phyloP scores from a whole-genome alignment of 2,329 filamentous ascomycete genomes.

The Arthrinium phaeospermum region DNA sequence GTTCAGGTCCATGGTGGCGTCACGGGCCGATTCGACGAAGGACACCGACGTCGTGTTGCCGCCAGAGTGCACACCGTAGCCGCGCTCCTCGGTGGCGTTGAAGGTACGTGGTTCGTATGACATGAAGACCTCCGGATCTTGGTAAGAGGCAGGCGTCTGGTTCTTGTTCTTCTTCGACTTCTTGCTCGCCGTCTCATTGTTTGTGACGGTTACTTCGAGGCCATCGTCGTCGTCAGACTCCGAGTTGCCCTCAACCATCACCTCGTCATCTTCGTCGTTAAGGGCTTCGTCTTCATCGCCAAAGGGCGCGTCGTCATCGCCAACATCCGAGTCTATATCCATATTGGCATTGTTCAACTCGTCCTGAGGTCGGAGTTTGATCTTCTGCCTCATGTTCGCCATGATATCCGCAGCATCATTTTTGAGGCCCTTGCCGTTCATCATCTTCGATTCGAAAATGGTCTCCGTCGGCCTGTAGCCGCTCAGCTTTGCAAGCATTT shows the following conservation, averaged over 20 bases:
- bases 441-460: slow-evolving; percentile 73
- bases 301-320: slow-evolving; percentile 3
- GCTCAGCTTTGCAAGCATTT: slow-evolving; percentile 88
- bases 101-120: slow-evolving; percentile 84
- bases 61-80: slow-evolving; percentile 90
- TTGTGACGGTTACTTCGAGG: slow-evolving; percentile 74
- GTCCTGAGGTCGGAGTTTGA: slow-evolving; percentile 48
- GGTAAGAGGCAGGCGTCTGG: slow-evolving; percentile 58
- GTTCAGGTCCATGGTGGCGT: slow-evolving; percentile 88
- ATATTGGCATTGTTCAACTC: slow-evolving; percentile 34
- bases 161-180: slow-evolving; percentile 48
- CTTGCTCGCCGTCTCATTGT: slow-evolving; percentile 57
- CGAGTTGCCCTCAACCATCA: slow-evolving; percentile 41
- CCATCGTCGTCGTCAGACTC: slow-evolving; percentile 66
- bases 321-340: background rate
- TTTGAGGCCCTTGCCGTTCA: slow-evolving; percentile 32
- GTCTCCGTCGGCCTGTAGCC: slow-evolving; percentile 90
- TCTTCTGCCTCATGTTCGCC: slow-evolving; percentile 61
- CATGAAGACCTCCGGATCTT: slow-evolving; percentile 94
- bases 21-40: slow-evolving; percentile 87
- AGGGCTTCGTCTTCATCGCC: slow-evolving; percentile 32
- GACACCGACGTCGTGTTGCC: slow-evolving; percentile 51
- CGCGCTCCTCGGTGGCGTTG: slow-evolving; percentile 86
- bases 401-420: slow-evolving; percentile 64
- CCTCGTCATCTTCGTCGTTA: slow-evolving; percentile 44